phyloP scores from a whole-genome alignment of 148 eudicot genomes.

The Rhododendron molle region DNA sequence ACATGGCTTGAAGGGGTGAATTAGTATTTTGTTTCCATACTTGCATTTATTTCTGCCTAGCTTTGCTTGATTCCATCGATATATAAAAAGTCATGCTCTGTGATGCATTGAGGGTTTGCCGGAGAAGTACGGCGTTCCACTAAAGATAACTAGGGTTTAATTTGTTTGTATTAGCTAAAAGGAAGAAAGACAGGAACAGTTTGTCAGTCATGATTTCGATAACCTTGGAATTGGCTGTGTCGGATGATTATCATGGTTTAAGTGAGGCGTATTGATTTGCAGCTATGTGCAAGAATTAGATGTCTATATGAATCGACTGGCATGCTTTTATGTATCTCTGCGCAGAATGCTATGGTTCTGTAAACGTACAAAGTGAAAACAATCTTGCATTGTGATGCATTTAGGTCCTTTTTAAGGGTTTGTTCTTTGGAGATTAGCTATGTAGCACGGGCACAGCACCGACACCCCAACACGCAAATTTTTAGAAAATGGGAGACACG shows the following conservation, averaged over 20 bases:
- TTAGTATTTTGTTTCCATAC: not conserved
- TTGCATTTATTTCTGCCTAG: not conserved
- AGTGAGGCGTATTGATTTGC: not conserved
- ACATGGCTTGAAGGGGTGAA: not conserved
- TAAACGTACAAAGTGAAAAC: not conserved
- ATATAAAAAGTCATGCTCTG: not conserved
- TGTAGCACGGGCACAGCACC: too few relatives aligned
- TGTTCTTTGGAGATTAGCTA: not conserved
- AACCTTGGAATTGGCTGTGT: not conserved
- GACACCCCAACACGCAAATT: too few relatives aligned
- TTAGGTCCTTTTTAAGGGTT: not conserved
- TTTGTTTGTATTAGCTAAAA: not conserved
- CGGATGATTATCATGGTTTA: not conserved
- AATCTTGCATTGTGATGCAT: not conserved
- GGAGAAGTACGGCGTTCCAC: not conserved
- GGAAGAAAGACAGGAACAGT: not conserved
- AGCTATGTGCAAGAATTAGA: not conserved
- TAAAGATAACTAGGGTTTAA: not conserved
- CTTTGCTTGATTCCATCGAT: not conserved
- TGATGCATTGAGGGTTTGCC: not conserved
- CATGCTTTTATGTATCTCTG: too few relatives aligned
- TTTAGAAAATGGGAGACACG: too few relatives aligned
- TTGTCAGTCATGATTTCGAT: not conserved
- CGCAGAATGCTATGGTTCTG: not conserved
- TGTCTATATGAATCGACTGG: too few relatives aligned